Conservation (phyloP, 306 rosid genomes). For the Prinsepia uniflora region DNA sequence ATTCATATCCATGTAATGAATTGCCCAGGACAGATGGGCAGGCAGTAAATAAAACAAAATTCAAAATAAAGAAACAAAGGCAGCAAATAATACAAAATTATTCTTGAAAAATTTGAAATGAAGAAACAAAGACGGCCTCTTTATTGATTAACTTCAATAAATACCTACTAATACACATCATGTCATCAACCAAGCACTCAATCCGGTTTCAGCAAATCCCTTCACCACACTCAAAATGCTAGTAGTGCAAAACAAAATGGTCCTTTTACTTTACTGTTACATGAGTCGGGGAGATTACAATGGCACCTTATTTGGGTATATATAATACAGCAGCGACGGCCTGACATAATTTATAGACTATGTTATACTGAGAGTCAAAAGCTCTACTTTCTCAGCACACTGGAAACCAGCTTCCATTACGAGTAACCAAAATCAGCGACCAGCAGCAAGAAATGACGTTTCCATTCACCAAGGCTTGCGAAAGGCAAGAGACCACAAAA, state of each 20-base stretch:
- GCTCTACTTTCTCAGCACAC: neutral
- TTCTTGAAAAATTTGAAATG: neutral
- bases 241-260: no score
- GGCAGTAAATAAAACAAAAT: neutral
- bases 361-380: neutral
- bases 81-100: neutral
- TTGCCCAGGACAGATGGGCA: neutral
- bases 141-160: neutral
- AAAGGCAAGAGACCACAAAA: slow-evolving; percentile 79
- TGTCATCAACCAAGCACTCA: neutral
- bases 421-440: slow-evolving; percentile 12
- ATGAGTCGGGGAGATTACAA: neutral
- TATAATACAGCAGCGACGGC: neutral
- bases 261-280: neutral
- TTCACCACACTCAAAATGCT: neutral
- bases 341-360: neutral
- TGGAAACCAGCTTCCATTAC: slow-evolving; percentile 17
- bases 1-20: neutral
- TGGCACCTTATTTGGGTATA: neutral
- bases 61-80: neutral
- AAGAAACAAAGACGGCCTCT: neutral
- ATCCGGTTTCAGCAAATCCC: neutral
- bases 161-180: neutral
- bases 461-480: slow-evolving; percentile 72
- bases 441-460: slow-evolving; percentile 44